A percentile compares a stretch with the other conserved stretches of the same genome.
Conservation (phyloP, 2,329 filamentous ascomycete species). For the Aureobasidium melanogenum region DNA sequence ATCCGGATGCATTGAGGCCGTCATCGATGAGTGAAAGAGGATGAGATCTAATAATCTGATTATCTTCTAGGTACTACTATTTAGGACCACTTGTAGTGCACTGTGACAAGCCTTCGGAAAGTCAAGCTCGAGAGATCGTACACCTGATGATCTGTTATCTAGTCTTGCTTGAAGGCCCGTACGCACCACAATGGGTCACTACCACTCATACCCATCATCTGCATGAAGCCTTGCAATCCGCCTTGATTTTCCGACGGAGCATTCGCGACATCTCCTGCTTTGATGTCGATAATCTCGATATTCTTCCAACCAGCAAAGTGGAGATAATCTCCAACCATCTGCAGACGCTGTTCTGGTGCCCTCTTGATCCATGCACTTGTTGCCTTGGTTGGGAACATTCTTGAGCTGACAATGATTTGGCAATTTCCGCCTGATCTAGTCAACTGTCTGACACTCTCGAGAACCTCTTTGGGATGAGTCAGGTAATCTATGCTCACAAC, state of each 20-base stretch:
- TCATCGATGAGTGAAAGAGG: background rate
- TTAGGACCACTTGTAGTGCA: background rate
- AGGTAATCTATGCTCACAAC: conserved; percentile 46
- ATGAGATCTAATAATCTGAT: background rate
- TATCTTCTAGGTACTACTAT: background rate
- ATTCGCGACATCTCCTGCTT: conserved; percentile 16
- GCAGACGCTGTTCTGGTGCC: conserved; percentile 36
- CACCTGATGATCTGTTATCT: background rate
- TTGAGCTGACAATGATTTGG: conserved; percentile 44
- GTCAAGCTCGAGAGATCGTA: background rate
- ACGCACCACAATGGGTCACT: conserved; percentile 39
- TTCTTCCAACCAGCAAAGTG: conserved; percentile 42
- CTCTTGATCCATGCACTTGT: conserved; percentile 40
- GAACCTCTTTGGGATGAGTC: conserved; percentile 36
- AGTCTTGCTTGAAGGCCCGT: conserved; percentile 21
- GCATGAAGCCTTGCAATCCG: conserved; percentile 23
- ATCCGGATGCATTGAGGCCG: background rate
- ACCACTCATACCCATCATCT: conserved; percentile 24
- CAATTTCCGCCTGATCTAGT: conserved; percentile 36
- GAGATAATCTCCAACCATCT: conserved; percentile 45
- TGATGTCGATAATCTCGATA: conserved; percentile 46
- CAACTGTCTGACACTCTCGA: conserved; percentile 31
- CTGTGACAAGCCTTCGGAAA: background rate
- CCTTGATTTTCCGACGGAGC: conserved; percentile 13
- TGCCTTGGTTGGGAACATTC: conserved; percentile 44